Conservation (phyloP, 2,329 filamentous ascomycete species). For the Torrubiella hemipterigena region DNA sequence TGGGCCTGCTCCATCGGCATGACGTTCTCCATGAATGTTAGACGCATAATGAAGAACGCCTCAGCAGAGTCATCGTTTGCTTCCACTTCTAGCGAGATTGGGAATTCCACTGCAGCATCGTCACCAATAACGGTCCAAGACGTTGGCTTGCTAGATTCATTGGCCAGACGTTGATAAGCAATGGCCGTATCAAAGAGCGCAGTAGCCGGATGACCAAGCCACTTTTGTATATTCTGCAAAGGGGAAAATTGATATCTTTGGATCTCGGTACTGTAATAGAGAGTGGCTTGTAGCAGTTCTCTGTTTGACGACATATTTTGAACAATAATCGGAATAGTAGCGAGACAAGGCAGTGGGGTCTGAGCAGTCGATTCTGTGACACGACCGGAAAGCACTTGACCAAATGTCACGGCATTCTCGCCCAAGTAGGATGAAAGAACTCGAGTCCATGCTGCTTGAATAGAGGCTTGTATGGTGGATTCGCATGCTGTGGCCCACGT, state of each 20-base stretch:
- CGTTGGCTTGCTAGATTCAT: constrained; percentile 7
- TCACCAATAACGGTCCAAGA: constrained; percentile 55
- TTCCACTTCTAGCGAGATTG: constrained; percentile 70
- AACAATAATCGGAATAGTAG: constrained; percentile 65
- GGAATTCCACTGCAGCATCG: constrained; percentile 60
- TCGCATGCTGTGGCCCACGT: constrained; percentile 40
- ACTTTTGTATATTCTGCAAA: constrained; percentile 59
- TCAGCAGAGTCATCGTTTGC: constrained; percentile 33
- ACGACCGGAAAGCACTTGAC: constrained; percentile 68
- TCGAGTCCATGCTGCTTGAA: constrained; percentile 68
- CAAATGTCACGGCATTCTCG: constrained; percentile 63
- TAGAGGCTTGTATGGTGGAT: constrained; percentile 64
- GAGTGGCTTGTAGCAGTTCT: constrained; percentile 48
- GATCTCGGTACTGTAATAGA: constrained; percentile 51
- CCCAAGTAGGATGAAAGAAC: constrained; percentile 67
- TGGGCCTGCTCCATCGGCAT: constrained; percentile 57
- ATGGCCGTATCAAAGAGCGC: constrained; percentile 75
- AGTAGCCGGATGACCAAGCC: constrained; percentile 52
- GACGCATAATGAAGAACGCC: constrained; percentile 46
- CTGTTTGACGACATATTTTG: constrained; percentile 39
- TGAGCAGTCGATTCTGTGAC: constrained; percentile 45
- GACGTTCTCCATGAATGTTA: constrained; percentile 54
- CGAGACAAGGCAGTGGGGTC: constrained; percentile 66
- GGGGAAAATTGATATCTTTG: constrained; percentile 62
- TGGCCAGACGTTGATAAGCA: constrained; percentile 58